Percentiles rank a stretch among this genome's conserved stretches.
Conservation (phyloP, 108 stramenopile genomes). For the Epithemia pelagica region DNA sequence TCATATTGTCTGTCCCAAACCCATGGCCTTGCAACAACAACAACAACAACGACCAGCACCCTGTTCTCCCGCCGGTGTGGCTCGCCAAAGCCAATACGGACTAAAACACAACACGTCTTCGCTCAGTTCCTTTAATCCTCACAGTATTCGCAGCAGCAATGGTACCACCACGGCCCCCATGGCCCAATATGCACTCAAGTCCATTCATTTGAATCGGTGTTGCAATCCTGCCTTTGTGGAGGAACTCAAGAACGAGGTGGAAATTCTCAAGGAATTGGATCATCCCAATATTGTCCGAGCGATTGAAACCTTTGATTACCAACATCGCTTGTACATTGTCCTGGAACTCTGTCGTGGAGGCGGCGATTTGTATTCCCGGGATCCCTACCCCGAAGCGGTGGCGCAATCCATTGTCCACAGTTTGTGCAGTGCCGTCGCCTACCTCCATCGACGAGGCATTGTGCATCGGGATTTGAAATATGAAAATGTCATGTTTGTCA, state of each 20-base stretch:
- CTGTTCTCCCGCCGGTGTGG: no score
- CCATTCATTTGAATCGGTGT: slow-evolving; percentile 52
- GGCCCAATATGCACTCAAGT: slow-evolving; percentile 51
- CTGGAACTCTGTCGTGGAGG: slow-evolving; percentile 64
- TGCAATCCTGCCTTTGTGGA: slow-evolving; percentile 23
- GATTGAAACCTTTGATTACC: slow-evolving; percentile 69
- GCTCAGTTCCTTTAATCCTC: background rate
- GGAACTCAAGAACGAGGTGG: slow-evolving; percentile 74
- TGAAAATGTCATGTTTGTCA: slow-evolving; percentile 21
- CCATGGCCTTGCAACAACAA: background rate
- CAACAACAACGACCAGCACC: no score
- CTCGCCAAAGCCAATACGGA: background rate
- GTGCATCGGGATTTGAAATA: slow-evolving; percentile 85
- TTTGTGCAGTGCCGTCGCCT: slow-evolving; percentile 52
- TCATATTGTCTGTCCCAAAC: background rate
- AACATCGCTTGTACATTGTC: slow-evolving; percentile 25
- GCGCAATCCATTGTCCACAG: slow-evolving; percentile 43
- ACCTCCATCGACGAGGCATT: slow-evolving; percentile 76
- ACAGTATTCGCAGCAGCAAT: background rate
- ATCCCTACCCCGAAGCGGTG: slow-evolving; percentile 74
- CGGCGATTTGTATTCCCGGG: slow-evolving; percentile 75
- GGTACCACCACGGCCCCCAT: background rate
- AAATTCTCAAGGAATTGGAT: slow-evolving; percentile 72
- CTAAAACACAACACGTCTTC: background rate
- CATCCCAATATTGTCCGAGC: slow-evolving; percentile 87